These are phyloP conservation scores for Waltergamsia citrina DNA, from an alignment of 2,329 filamentous ascomycete genomes.

Conservation along the genomic window DNA sequence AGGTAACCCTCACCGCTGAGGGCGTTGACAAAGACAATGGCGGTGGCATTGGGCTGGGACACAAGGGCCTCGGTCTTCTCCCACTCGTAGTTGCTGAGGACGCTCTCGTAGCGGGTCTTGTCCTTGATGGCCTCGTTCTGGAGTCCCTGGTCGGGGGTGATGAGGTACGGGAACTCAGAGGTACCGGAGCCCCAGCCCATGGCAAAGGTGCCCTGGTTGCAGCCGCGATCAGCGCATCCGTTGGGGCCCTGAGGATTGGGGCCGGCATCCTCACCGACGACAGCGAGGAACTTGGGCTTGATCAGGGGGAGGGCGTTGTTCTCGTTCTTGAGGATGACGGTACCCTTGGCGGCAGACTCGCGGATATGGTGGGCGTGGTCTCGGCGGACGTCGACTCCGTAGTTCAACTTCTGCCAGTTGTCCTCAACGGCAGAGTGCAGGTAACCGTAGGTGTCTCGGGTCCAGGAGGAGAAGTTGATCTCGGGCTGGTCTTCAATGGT, in stretches of 20 bases:
- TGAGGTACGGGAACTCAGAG: constrained; percentile 64
- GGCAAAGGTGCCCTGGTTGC: constrained; percentile 51
- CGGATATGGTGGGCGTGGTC: constrained; percentile 68
- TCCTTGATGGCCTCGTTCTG: constrained; percentile 52
- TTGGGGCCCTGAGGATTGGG: constrained; percentile 69
- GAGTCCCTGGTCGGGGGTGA: constrained; percentile 65
- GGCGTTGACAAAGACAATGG: constrained; percentile 86
- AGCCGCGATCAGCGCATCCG: constrained; percentile 61
- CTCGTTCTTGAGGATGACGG: constrained; percentile 82
- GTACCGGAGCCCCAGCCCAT: constrained; percentile 77
- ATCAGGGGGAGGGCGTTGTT: constrained; percentile 63
- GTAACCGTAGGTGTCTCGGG: constrained; percentile 62
- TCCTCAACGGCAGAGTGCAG: constrained; percentile 53
- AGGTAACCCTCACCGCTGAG: constrained; percentile 84
- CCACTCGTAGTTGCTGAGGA: constrained; percentile 56
- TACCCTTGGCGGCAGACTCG: constrained; percentile 68
- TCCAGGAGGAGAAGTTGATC: constrained; percentile 89
- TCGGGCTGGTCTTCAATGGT: constrained; percentile 34
- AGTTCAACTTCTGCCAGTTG: constrained; percentile 61
- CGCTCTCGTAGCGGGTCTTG: constrained; percentile 51
- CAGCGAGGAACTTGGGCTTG: constrained; percentile 64
- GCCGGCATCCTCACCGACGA: constrained; percentile 78
- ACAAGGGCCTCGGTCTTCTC: constrained; percentile 51
- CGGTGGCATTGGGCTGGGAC: constrained; percentile 51
- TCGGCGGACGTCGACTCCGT: constrained; percentile 73